These are phyloP conservation scores for Trametes pubescens DNA, from an alignment of 1,284 basidiomycete species.

Conservation along the genomic window DNA sequence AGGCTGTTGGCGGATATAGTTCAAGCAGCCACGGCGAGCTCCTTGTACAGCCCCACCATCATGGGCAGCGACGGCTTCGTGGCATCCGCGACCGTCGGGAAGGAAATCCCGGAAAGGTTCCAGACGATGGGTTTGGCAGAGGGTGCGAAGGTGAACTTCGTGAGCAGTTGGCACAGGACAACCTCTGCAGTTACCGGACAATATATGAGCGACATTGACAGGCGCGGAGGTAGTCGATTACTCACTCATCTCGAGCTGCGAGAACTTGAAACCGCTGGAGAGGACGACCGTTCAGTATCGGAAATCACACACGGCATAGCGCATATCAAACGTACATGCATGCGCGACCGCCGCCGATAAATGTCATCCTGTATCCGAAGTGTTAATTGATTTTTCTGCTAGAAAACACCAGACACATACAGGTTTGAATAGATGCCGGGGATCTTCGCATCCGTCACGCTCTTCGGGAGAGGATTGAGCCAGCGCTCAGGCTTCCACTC, in stretches of 20 bases:
- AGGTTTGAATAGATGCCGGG: constrained; percentile 34
- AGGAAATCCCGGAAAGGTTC: constrained; percentile 8
- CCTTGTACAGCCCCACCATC: constrained; percentile 8
- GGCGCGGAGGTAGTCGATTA: neutral
- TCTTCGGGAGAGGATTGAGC: constrained; percentile 23
- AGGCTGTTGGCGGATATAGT: too few relatives aligned
- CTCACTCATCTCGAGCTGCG: constrained; percentile 37
- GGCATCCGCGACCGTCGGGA: constrained; percentile 3
- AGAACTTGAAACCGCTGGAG: constrained; percentile 45
- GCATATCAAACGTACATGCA: constrained; percentile 42
- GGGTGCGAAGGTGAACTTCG: constrained; percentile 11
- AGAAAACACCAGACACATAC: constrained; percentile 17
- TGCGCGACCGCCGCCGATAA: constrained; percentile 42
- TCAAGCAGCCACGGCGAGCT: neutral
- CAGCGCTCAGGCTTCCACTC: constrained; percentile 39
- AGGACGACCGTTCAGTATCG: neutral
- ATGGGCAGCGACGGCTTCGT: constrained; percentile 7
- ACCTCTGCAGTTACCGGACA: neutral
- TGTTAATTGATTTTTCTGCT: too few relatives aligned
- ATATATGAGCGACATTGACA: neutral
- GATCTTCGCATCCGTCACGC: constrained; percentile 26
- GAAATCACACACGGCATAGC: too few relatives aligned
- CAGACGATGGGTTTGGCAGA: constrained; percentile 15
- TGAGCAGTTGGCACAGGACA: constrained; percentile 3
- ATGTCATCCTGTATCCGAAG: constrained; percentile 41